Percentiles rank a stretch among this genome's conserved stretches.
Evolutionary conservation across 768 basidiomycete species (phyloP).

Genomic region (Termitomyces sp.): DNA sequence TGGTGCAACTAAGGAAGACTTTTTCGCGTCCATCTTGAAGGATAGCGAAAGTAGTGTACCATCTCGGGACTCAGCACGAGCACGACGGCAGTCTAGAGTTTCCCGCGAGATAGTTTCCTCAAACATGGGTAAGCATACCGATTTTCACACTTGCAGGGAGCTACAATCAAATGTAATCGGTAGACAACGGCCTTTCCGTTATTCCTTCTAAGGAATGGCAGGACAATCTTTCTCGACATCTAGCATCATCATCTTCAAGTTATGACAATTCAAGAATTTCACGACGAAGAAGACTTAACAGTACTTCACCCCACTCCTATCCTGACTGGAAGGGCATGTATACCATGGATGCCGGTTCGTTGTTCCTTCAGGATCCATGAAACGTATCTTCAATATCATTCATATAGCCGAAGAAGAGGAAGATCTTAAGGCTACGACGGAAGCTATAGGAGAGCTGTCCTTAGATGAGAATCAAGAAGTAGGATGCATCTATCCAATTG

Average conservation of each 20-base stretch:
- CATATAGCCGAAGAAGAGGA: conserved; percentile 28
- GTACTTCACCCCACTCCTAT: conserved; percentile 19
- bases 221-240: conserved; percentile 58
- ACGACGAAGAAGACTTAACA: conserved; percentile 28
- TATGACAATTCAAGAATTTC: conserved; percentile 17
- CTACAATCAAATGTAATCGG: conserved; percentile 2
- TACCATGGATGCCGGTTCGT: conserved; percentile 42
- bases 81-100: conserved; percentile 70
- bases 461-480: conserved; percentile 78
- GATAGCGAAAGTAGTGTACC: conserved; percentile 44
- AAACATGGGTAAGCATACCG: conserved; percentile 41
- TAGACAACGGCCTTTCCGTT: conserved; percentile 58
- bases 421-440: conserved; percentile 40
- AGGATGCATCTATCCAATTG: neutral
- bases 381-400: neutral
- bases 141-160: neutral
- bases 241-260: conserved; percentile 34
- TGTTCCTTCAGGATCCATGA: neutral
- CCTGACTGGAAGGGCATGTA: conserved; percentile 62
- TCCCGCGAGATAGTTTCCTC: conserved; percentile 80
- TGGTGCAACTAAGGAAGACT: conserved; percentile 71
- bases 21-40: conserved; percentile 69
- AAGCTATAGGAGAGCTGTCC: conserved; percentile 67
- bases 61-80: conserved; percentile 52
- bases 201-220: conserved; percentile 78